A percentile compares a stretch with the other conserved stretches of the same genome.
phyloP scores from a whole-genome alignment of 129 eudicot species.

The Escallonia herrerae region DNA sequence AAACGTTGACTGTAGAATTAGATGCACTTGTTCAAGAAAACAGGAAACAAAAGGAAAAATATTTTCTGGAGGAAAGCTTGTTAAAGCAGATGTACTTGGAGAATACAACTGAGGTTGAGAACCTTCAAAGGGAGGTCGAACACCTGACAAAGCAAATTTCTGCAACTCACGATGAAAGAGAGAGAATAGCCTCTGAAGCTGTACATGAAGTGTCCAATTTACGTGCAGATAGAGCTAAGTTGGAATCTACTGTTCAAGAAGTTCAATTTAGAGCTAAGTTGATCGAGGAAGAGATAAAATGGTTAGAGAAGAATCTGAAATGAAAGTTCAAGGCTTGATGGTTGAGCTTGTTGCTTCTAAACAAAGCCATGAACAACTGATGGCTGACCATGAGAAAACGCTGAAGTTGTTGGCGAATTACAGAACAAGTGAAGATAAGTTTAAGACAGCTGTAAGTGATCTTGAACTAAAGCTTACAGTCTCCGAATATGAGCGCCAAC shows the following conservation, averaged over 20 bases:
- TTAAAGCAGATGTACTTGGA: slow-evolving; percentile 47
- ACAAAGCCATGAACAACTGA: slow-evolving; percentile 32
- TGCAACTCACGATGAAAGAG: slow-evolving; percentile 31
- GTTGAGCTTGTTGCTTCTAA: slow-evolving; percentile 32
- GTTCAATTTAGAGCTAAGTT: slow-evolving; percentile 23
- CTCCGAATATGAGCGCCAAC: slow-evolving; percentile 62
- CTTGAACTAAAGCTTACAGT: slow-evolving; percentile 70
- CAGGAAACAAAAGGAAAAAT: slow-evolving; percentile 42
- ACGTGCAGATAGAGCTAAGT: slow-evolving; percentile 28
- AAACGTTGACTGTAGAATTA: slow-evolving; percentile 42
- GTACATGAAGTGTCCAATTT: slow-evolving; percentile 23
- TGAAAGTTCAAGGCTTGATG: slow-evolving; percentile 31
- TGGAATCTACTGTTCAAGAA: slow-evolving; percentile 42
- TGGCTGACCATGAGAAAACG: slow-evolving; percentile 37
- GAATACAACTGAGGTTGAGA: slow-evolving; percentile 46
- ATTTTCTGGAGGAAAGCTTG: slow-evolving; percentile 40
- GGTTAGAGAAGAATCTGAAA: slow-evolving; percentile 33
- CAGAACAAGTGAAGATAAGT: slow-evolving; percentile 54
- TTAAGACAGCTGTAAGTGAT: slow-evolving; percentile 51
- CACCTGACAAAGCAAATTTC: slow-evolving; percentile 39
- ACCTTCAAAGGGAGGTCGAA: slow-evolving; percentile 42
- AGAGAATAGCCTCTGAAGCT: slow-evolving; percentile 35
- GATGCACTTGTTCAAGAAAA: slow-evolving; percentile 58
- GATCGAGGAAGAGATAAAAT: slow-evolving; percentile 34
- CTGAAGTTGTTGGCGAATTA: slow-evolving; percentile 40